A percentile compares a stretch with the other conserved stretches of the same genome.
These are phyloP conservation scores for Yamadazyma scolyti DNA, from an alignment of 805 yeast species.

Conservation along the genomic window DNA sequence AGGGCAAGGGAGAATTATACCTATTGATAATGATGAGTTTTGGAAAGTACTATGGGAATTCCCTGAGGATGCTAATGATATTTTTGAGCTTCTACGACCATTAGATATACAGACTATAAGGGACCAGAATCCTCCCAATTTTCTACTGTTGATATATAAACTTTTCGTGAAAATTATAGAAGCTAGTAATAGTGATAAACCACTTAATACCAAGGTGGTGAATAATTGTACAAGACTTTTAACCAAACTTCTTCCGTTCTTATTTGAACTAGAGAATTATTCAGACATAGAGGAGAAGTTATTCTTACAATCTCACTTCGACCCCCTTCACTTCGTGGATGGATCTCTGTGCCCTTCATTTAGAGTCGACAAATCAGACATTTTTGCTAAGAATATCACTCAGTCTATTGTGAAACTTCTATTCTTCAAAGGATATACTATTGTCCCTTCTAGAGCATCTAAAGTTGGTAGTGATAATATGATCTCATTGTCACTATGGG, in stretches of 20 bases:
- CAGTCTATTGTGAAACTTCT: constrained; percentile 40
- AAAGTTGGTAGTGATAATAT: constrained; percentile 1
- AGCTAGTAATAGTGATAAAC: constrained; percentile 5
- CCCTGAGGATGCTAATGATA: constrained; percentile 52
- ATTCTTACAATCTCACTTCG: constrained; percentile 16
- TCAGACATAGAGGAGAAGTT: constrained; percentile 23
- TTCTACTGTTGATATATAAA: constrained; percentile 47
- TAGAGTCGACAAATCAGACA: constrained; percentile 11
- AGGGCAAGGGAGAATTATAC: constrained; percentile 41
- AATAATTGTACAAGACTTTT: constrained; percentile 63
- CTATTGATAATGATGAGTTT: constrained; percentile 18
- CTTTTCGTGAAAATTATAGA: constrained; percentile 21
- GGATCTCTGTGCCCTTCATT: neutral
- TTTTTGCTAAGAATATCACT: constrained; percentile 6
- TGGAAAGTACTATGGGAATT: constrained; percentile 29
- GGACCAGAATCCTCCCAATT: constrained; percentile 54
- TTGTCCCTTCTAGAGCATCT: neutral
- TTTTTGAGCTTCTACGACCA: constrained; percentile 54
- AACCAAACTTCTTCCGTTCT: constrained; percentile 61
- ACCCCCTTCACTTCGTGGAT: constrained; percentile 5
- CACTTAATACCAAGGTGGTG: constrained; percentile 27
- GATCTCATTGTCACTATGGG: constrained; percentile 52
- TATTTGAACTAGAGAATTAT: constrained; percentile 49
- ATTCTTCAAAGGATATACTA: constrained; percentile 56
- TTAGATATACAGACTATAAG: constrained; percentile 58